Percentiles rank a stretch among this genome's conserved stretches.
These are phyloP conservation scores for Cladosporium sp. DNA, from an alignment of 2,329 filamentous ascomycete genomes.

Conservation along the genomic window DNA sequence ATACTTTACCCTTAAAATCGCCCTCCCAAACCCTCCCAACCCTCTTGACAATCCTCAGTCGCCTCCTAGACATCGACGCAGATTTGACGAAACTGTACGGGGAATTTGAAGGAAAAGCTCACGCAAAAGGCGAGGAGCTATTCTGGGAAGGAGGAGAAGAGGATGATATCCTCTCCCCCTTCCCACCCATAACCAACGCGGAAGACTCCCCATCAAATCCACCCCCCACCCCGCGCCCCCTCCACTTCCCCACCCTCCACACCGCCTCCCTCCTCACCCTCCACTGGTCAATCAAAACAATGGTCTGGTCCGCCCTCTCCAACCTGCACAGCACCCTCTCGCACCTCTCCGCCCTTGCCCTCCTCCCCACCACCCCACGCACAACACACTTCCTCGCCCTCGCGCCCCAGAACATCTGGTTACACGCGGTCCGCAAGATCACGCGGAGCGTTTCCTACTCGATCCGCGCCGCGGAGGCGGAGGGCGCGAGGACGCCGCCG, in stretches of 20 bases:
- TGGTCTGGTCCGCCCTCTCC: constrained; percentile 5
- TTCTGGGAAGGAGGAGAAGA: background rate
- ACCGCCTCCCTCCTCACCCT: constrained; percentile 2
- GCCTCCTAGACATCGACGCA: constrained; percentile 4
- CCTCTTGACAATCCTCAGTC: constrained; percentile 1
- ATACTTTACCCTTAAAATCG: background rate
- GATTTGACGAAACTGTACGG: background rate
- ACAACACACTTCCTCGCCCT: background rate
- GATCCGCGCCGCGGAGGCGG: background rate
- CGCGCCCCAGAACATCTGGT: background rate
- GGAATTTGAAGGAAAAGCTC: background rate
- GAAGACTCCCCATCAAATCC: background rate
- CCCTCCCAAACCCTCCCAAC: background rate
- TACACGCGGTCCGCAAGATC: background rate
- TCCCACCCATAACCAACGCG: background rate
- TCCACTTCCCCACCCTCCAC: background rate
- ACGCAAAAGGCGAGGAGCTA: too few relatives aligned
- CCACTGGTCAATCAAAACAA: constrained; percentile 2
- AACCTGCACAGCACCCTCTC: background rate
- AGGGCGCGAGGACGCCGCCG: background rate
- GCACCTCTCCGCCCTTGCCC: background rate
- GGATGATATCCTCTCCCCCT: background rate
- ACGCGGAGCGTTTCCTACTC: background rate
- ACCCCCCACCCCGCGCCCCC: background rate
- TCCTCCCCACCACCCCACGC: background rate